Conservation (phyloP, 2,329 filamentous ascomycete species). For the Ophiostoma quercus region DNA sequence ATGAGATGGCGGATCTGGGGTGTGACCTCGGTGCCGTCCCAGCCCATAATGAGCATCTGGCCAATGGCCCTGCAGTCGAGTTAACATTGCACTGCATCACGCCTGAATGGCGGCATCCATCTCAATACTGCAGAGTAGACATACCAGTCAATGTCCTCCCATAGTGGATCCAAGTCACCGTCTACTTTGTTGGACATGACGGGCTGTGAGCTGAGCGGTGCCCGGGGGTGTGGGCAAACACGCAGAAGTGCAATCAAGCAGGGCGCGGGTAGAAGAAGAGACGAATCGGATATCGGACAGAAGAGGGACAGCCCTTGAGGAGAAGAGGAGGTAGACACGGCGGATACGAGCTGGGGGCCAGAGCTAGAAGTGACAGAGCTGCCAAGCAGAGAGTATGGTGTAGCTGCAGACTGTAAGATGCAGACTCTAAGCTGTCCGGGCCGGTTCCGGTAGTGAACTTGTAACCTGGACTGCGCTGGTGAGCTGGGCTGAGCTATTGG, state of each 20-base stretch:
- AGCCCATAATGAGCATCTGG: constrained; percentile 77
- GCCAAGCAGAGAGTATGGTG: neutral
- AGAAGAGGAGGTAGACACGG: neutral
- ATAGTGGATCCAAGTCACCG: constrained; percentile 56
- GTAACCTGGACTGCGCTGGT: neutral
- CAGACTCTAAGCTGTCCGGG: neutral
- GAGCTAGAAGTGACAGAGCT: neutral
- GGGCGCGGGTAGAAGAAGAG: neutral
- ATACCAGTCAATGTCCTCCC: constrained; percentile 73
- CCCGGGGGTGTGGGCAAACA: neutral
- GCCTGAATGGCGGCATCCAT: neutral
- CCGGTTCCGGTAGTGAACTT: neutral
- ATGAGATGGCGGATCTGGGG: constrained; percentile 78
- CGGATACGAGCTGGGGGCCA: constrained; percentile 3
- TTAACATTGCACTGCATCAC: constrained; percentile 1
- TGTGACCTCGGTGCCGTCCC: constrained; percentile 77
- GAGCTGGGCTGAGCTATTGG: neutral
- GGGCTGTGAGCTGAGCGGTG: constrained; percentile 1
- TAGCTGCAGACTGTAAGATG: neutral
- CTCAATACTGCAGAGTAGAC: constrained; percentile 32
- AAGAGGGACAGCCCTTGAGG: neutral
- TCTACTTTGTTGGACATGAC: constrained; percentile 37
- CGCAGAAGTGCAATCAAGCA: neutral
- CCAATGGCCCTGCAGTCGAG: constrained; percentile 56
- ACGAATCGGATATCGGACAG: neutral